phyloP scores from a whole-genome alignment of 305 asterid genomes.

The Withania somnifera region DNA sequence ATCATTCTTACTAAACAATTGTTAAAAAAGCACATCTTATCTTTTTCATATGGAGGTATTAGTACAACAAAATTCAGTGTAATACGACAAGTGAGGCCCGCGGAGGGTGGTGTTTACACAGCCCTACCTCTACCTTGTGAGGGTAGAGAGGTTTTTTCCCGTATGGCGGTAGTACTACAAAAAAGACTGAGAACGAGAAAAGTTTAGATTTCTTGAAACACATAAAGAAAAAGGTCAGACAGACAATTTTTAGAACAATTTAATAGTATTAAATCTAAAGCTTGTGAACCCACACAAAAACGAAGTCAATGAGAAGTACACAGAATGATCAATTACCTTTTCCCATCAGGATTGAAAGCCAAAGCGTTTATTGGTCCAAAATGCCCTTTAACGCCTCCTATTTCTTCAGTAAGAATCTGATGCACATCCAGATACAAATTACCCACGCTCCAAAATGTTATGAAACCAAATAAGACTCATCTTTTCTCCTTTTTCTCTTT shows the following conservation, averaged over 20 bases:
- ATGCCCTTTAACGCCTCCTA: conserved; percentile 93
- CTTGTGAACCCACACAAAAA: not conserved
- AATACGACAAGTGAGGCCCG: no score
- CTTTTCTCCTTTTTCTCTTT: not conserved
- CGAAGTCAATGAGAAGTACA: not conserved
- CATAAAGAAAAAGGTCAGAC: not conserved
- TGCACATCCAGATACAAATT: not conserved
- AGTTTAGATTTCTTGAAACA: not conserved
- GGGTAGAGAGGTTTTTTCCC: no score
- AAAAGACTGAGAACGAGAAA: no score
- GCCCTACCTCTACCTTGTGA: no score
- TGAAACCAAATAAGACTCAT: not conserved
- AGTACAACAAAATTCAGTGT: not conserved
- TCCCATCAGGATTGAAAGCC: conserved; percentile 93
- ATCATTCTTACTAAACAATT: not conserved
- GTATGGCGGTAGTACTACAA: no score
- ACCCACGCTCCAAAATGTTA: not conserved
- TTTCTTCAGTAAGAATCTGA: conserved; percentile 79
- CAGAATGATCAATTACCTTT: conserved; percentile 34
- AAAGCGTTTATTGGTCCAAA: conserved; percentile 92
- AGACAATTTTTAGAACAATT: not conserved
- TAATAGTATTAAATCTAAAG: not conserved
- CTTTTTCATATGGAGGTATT: not conserved
- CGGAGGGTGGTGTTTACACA: no score
- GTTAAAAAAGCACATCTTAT: not conserved